Base-by-base conservation (phyloP, 2,329 filamentous ascomycete species). In the Endocalyx cinctus region DNA sequence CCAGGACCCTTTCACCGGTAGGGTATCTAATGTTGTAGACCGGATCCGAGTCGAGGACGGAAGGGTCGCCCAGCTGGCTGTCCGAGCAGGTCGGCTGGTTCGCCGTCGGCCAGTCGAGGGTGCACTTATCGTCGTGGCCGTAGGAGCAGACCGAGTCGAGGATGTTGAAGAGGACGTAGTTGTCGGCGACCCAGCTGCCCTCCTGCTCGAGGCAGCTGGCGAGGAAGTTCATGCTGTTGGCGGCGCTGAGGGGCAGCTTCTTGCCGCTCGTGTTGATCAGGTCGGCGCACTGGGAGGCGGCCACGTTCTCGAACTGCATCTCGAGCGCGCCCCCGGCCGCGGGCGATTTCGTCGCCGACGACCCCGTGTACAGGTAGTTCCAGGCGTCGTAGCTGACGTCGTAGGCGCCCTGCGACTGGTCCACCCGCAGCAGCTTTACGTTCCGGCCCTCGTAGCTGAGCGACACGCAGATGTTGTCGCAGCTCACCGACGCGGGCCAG, bases 361-460 rank as follows among this genome's bases (percentile, higher is more conserved):
- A 47, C 42, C 74, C 74, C 20, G 64, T 71, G 46, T 57, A 55
- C 25, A 79, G 70, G 48, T 71, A 70, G 63, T 76, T 77, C 72
- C 72, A 79, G 31, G 74, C 74, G 43, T 78, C 74, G 59, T 77
- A 79, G 39, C 62, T 68, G 55, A 79, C 67, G 54, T 79, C 75
- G 51, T 73, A 55, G 33, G 73, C 74, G 36, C 73, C 73, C 23
- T 61, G 63, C 2, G 73, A 77, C 38, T 63, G 57, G 58, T 78
- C 75, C 38, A 79, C 61, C 50, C 68, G 67, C 39, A 79, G 67
- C 34, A 87, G 72, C 46, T 76, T 66, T 36, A 81, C 54, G 25
- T 57, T 62, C 39, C 71, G 69, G 35, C 57, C 69, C 18, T 50
- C 59, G 52, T 70, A 59, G 36, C 60, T 64, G 40, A 79, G 59